A percentile compares a stretch with the other conserved stretches of the same genome.
These are phyloP conservation scores for Salix udensis DNA, from an alignment of 345 rosid species.

Conservation along the genomic window DNA sequence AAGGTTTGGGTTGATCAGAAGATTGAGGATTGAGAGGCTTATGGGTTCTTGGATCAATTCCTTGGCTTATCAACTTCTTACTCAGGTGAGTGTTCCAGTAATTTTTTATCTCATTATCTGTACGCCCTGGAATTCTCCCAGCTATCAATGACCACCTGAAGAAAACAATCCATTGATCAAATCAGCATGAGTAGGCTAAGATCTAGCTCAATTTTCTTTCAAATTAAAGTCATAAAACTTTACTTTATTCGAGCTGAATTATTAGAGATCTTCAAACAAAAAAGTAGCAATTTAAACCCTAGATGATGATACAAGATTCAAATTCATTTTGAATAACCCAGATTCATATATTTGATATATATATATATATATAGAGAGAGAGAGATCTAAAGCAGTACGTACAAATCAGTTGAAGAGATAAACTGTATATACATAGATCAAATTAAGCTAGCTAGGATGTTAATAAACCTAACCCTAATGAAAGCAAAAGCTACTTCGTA, in stretches of 20 bases:
- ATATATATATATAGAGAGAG: too few species aligned
- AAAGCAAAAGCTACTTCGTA: neutral
- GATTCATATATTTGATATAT: neutral
- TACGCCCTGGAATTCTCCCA: constrained; percentile 85
- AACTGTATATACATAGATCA: neutral
- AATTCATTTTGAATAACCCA: neutral
- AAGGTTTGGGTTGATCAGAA: constrained; percentile 6
- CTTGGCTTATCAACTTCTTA: constrained; percentile 72
- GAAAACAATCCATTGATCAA: neutral
- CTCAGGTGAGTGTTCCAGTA: constrained; percentile 87
- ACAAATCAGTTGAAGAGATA: neutral
- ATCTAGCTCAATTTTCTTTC: neutral
- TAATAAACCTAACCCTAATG: neutral
- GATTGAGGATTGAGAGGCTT: constrained; percentile 47
- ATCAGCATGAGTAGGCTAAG: neutral
- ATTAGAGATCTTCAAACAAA: neutral
- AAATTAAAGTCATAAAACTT: neutral
- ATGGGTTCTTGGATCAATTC: constrained; percentile 79
- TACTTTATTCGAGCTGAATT: neutral
- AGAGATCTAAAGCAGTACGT: too few species aligned
- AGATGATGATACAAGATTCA: neutral
- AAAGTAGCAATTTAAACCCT: neutral
- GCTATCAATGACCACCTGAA: constrained; percentile 81
- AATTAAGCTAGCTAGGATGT: neutral
- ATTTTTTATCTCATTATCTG: constrained; percentile 89